Evolutionary conservation across 2,329 filamentous ascomycete genomes (phyloP).

Genomic region (Trichoderma breve): DNA sequence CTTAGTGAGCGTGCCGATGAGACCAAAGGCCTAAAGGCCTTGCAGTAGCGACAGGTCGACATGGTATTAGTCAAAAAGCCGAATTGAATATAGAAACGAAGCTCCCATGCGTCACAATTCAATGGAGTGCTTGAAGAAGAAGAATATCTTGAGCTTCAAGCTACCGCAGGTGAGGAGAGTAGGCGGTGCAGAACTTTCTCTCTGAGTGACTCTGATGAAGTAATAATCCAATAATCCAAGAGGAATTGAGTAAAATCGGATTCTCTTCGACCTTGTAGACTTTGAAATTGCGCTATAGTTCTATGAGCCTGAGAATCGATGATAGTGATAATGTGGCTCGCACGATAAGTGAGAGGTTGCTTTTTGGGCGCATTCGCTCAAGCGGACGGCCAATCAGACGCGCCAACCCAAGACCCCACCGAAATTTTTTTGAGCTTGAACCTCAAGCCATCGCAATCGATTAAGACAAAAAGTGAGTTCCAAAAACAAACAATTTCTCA

Average conservation of each 20-base stretch:
- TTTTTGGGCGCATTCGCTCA: background rate
- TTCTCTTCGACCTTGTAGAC: background rate
- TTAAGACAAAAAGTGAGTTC: background rate
- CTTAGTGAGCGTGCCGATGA: background rate
- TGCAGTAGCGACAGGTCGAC: background rate
- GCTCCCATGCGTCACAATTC: background rate
- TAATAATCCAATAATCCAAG: background rate
- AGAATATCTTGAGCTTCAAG: background rate
- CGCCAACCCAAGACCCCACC: constrained; percentile 9
- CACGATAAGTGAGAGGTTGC: background rate
- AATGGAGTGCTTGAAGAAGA: background rate
- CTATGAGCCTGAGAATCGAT: background rate
- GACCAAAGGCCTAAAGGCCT: background rate
- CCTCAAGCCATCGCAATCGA: constrained; percentile 5
- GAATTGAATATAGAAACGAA: background rate
- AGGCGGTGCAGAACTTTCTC: background rate
- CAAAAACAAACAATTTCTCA: background rate
- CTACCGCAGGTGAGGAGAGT: background rate
- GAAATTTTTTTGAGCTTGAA: constrained; percentile 22
- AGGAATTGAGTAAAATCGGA: background rate
- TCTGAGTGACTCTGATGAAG: background rate
- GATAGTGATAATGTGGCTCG: background rate
- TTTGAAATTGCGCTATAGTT: background rate
- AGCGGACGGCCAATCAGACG: constrained; percentile 19
- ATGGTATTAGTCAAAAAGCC: background rate